Conservation (phyloP, 164 flowering plant genomes). For the Buxus sempervirens region DNA sequence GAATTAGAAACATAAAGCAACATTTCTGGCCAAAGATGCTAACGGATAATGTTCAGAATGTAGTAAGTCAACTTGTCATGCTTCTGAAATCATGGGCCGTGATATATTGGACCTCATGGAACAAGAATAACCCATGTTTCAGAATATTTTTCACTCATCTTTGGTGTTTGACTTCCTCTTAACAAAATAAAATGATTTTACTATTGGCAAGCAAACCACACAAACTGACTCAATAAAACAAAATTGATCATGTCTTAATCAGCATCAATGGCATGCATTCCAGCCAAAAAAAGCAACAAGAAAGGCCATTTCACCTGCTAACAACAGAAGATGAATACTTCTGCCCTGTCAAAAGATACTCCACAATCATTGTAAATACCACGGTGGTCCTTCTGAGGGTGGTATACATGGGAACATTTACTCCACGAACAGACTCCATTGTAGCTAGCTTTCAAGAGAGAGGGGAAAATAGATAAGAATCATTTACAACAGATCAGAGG, state of each 20-base stretch:
- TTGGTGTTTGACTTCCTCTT: background rate
- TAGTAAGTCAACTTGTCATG: constrained; percentile 1
- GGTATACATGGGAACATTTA: constrained; percentile 95
- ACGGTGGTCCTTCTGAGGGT: constrained; percentile 86
- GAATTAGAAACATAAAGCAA: constrained; percentile 27
- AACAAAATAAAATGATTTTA: background rate
- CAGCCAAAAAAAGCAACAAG: background rate
- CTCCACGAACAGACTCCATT: constrained; percentile 83
- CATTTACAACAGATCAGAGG: constrained; percentile 1
- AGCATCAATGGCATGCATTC: constrained; percentile 3
- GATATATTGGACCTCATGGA: background rate
- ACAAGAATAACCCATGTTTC: background rate
- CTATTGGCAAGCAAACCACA: background rate
- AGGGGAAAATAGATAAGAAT: background rate
- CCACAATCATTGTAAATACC: constrained; percentile 74
- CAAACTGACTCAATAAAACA: background rate
- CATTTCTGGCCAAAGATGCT: background rate
- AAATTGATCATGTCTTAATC: background rate
- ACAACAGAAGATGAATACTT: constrained; percentile 50
- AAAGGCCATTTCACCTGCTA: constrained; percentile 46
- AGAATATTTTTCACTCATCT: background rate
- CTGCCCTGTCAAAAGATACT: constrained; percentile 62
- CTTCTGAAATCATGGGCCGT: background rate
- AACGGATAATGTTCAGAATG: background rate
- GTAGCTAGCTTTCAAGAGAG: constrained; percentile 48